Evolutionary conservation across 176 grass and related monocot species (phyloP).

Genomic region (Cenchrus americanus): DNA sequence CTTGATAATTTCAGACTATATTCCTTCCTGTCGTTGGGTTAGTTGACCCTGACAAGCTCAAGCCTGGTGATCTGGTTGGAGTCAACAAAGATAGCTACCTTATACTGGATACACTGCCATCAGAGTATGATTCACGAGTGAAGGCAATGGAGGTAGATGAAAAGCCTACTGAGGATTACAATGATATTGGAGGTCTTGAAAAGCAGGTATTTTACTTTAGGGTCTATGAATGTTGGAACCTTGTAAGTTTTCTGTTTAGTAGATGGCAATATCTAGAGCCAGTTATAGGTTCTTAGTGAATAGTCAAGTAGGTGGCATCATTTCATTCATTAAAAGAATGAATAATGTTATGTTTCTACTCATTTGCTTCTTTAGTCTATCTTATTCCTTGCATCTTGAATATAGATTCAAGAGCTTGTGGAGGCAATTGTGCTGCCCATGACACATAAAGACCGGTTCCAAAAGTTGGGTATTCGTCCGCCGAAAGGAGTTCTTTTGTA

Average conservation of each 20-base stretch:
- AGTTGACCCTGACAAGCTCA: constrained; percentile 91
- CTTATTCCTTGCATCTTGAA: constrained; percentile 1
- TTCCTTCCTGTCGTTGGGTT: constrained; percentile 85
- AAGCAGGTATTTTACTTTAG: constrained; percentile 64
- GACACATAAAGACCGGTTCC: constrained; percentile 88
- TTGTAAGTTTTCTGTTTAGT: background rate
- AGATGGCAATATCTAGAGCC: background rate
- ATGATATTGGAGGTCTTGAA: constrained; percentile 92
- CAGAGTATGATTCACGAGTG: constrained; percentile 83
- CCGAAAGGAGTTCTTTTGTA: constrained; percentile 96
- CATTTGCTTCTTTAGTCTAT: background rate
- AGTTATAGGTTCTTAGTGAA: background rate
- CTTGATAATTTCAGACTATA: constrained; percentile 62
- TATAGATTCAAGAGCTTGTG: constrained; percentile 95
- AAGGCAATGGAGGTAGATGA: constrained; percentile 97
- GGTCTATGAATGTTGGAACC: background rate
- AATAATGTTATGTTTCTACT: background rate
- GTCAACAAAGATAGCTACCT: constrained; percentile 91
- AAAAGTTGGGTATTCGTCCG: constrained; percentile 87
- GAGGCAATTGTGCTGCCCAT: constrained; percentile 96
- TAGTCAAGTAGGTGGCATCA: background rate
- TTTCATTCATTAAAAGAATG: background rate
- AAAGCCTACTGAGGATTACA: constrained; percentile 94
- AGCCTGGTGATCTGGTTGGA: constrained; percentile 86
- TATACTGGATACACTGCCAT: constrained; percentile 85